Evolutionary conservation across 208 protist species (phyloP).

Genomic region (Trypanosoma scelopori): DNA sequence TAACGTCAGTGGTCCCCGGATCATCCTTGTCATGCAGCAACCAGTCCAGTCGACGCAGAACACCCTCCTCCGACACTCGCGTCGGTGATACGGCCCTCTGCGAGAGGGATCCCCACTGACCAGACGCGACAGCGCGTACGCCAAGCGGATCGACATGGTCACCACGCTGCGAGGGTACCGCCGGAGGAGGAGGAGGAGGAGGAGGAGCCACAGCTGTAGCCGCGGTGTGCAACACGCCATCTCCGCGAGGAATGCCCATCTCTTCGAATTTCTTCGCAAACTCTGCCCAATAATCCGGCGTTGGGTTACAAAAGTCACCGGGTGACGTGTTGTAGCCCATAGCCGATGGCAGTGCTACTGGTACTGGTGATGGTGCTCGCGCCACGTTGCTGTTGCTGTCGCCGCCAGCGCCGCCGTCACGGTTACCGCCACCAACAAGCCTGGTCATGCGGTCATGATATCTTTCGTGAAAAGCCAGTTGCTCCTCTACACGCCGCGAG

Average conservation of each 20-base stretch:
- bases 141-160: slow-evolving; percentile 6
- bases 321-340: neutral
- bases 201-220: neutral
- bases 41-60: slow-evolving; percentile 33
- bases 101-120: slow-evolving; percentile 13
- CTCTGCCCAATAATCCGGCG: slow-evolving; percentile 23
- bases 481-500: slow-evolving; percentile 28
- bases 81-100: neutral
- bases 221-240: neutral
- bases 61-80: slow-evolving; percentile 17
- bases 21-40: slow-evolving; percentile 16
- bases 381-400: too few species aligned
- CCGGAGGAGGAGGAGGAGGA: neutral
- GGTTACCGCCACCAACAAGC: slow-evolving; percentile 27
- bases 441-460: slow-evolving; percentile 45
- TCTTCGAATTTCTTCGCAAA: slow-evolving; percentile 16
- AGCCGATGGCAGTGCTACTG: too few species aligned
- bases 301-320: neutral
- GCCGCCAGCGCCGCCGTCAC: slow-evolving; percentile 5
- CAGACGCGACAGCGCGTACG: neutral
- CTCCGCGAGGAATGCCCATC: slow-evolving; percentile 5
- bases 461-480: slow-evolving; percentile 43
- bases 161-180: neutral
- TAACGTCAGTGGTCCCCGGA: slow-evolving; percentile 31
- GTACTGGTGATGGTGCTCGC: too few species aligned